These are phyloP conservation scores for Saccharomyces hybrid DNA, from an alignment of 1,139 yeast genomes.

Conservation along the genomic window DNA sequence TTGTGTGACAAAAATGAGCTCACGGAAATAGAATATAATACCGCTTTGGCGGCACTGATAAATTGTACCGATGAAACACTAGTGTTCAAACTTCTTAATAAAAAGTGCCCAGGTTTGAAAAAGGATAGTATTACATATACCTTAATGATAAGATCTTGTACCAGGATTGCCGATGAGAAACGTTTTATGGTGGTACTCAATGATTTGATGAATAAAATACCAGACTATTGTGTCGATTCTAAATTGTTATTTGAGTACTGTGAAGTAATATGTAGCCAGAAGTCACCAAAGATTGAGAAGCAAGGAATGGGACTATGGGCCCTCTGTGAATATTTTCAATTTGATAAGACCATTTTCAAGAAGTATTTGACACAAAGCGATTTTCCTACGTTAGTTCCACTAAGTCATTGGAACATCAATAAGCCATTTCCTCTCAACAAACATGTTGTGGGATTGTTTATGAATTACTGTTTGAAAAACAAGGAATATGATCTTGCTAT, in stretches of 20 bases:
- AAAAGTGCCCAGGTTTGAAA: slow-evolving; percentile 12
- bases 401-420: slow-evolving; percentile 14
- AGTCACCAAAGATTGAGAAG: slow-evolving; percentile 4
- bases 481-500: slow-evolving; percentile 14
- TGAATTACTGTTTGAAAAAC: slow-evolving; percentile 16
- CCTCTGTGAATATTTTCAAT: slow-evolving; percentile 15
- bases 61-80: slow-evolving; percentile 21
- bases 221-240: slow-evolving; percentile 16
- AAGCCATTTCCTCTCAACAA: slow-evolving; percentile 11
- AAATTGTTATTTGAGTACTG: slow-evolving; percentile 21
- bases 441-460: slow-evolving; percentile 18
- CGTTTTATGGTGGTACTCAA: slow-evolving; percentile 17
- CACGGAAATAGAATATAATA: slow-evolving; percentile 24
- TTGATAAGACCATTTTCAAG: slow-evolving; percentile 7
- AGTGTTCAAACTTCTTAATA: slow-evolving; percentile 21
- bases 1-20: slow-evolving; percentile 14
- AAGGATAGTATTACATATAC: slow-evolving; percentile 22
- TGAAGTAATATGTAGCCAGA: slow-evolving; percentile 15
- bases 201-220: slow-evolving; percentile 15
- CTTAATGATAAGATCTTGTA: slow-evolving; percentile 19
- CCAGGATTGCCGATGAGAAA: slow-evolving; percentile 14
- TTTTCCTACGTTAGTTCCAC: slow-evolving; percentile 11
- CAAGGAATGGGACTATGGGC: slow-evolving; percentile 11
- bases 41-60: slow-evolving; percentile 27
- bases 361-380: slow-evolving; percentile 4